Evolutionary conservation across 495 filamentous ascomycete genomes (phyloP).

Genomic region (Neurospora sp.): DNA sequence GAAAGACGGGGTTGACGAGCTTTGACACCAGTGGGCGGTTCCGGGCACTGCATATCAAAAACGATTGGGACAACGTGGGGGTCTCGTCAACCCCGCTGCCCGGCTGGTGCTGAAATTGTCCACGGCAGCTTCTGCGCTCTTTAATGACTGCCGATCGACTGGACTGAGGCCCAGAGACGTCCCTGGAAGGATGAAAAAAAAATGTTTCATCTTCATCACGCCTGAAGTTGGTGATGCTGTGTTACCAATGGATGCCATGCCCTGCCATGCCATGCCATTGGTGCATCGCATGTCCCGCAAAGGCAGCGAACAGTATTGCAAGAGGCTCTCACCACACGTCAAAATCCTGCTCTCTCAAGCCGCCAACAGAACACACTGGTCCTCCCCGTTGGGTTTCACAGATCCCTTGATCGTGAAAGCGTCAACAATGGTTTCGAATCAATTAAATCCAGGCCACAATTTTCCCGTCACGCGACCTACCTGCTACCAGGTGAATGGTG

Average conservation of each 20-base stretch:
- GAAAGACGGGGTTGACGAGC: background rate
- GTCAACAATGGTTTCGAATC: background rate
- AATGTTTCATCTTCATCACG: background rate
- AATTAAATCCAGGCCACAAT: background rate
- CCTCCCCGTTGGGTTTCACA: background rate
- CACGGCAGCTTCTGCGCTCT: background rate
- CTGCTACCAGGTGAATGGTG: background rate
- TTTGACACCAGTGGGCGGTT: background rate
- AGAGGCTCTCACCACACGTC: background rate
- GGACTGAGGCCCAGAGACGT: background rate
- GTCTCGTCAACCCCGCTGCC: background rate
- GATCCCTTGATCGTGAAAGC: background rate
- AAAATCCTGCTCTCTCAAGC: background rate
- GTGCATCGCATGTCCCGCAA: background rate
- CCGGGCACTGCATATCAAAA: background rate
- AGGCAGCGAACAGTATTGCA: background rate
- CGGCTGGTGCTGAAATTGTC: background rate
- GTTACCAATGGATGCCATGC: background rate
- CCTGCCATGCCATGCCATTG: background rate
- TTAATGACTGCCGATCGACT: background rate
- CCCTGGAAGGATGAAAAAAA: background rate
- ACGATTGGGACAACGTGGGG: background rate
- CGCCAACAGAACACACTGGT: background rate
- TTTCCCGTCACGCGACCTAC: background rate
- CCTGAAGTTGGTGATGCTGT: background rate